Conservation (phyloP, 2,329 filamentous ascomycete species). For the Venturiaceae sp. region DNA sequence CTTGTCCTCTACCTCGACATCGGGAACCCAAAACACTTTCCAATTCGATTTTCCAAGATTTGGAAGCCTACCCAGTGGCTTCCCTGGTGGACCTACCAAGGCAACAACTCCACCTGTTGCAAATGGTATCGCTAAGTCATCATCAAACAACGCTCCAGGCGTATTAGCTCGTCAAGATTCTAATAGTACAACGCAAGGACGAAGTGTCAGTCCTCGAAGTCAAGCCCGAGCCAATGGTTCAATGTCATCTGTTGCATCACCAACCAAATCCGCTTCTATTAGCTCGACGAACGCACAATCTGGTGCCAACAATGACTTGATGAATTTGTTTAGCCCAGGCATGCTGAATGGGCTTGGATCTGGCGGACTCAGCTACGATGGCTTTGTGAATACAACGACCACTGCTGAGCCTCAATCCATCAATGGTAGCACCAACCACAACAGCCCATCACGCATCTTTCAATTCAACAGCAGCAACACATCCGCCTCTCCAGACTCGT, state of each 20-base stretch:
- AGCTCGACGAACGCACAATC: background rate
- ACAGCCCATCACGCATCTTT: constrained; percentile 35
- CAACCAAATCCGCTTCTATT: constrained; percentile 13
- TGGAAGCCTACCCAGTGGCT: constrained; percentile 57
- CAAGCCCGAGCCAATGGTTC: constrained; percentile 13
- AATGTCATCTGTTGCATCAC: constrained; percentile 18
- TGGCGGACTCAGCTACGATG: constrained; percentile 6
- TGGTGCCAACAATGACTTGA: constrained; percentile 27
- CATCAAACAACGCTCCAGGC: constrained; percentile 13
- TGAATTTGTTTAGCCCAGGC: constrained; percentile 50
- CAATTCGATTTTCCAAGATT: constrained; percentile 96
- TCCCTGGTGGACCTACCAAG: constrained; percentile 34
- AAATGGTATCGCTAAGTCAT: constrained; percentile 9
- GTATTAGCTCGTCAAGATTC: constrained; percentile 19
- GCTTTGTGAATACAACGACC: constrained; percentile 4
- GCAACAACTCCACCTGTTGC: constrained; percentile 13
- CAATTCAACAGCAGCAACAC: constrained; percentile 39
- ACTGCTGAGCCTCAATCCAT: constrained; percentile 11
- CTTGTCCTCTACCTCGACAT: constrained; percentile 27
- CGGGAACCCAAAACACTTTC: constrained; percentile 56
- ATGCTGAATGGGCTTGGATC: constrained; percentile 30
- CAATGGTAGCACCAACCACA: constrained; percentile 29
- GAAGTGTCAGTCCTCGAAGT: constrained; percentile 26
- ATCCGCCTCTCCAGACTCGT: constrained; percentile 38
- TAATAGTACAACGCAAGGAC: constrained; percentile 15